Evolutionary conservation across 164 flowering plant species (phyloP), one percentile per base, ranked within the genome.

Genomic region (Sedum album): DNA sequence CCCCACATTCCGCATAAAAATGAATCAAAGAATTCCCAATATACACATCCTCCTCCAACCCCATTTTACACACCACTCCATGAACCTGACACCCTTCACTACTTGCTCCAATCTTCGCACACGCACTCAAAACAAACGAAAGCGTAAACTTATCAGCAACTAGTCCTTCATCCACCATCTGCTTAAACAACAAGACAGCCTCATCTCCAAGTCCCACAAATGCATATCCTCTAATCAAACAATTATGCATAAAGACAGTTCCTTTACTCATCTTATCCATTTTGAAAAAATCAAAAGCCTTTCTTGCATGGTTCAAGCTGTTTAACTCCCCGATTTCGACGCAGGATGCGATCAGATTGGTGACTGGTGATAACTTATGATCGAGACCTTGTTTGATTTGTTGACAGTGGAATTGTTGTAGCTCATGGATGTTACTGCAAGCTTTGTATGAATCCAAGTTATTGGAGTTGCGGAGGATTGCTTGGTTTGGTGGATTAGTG

Each of bases 141-240:
- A 82, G 81, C 0, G 86, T 84, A 61, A 57, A 84, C 36, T 80
- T 73, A 73, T 86, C 86, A 20, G 85, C 85, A 23, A 41, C 6
- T 53, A 81, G 36, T 0, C 84, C 85, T 48, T 69, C 28, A 18
- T 13, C 33, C 55, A 80, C 30, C 88, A 84, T 76, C 38, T 74
- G 69, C 31, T 63, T 62, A 69, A 75, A 84, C 20, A 80, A 66
- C 70, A 46, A 74, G 18, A 87, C 55, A 26, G 86, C 88, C 69
- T 81, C 82, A 9, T 68, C 68, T 41, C 82, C 68, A 30, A 74
- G 67, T 4, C 83, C 85, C 46, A 77, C 73, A 36, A 71, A 57
- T 35, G 86, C 69, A 68, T 78, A 83, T 6, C 83, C 85, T 76
- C 82, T 79, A 35, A 87, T 85, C 77, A 87, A 69, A 55, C 81